Base-by-base conservation (phyloP, 2,329 filamentous ascomycete genomes). In the Incumbomyces delicatus region DNA sequence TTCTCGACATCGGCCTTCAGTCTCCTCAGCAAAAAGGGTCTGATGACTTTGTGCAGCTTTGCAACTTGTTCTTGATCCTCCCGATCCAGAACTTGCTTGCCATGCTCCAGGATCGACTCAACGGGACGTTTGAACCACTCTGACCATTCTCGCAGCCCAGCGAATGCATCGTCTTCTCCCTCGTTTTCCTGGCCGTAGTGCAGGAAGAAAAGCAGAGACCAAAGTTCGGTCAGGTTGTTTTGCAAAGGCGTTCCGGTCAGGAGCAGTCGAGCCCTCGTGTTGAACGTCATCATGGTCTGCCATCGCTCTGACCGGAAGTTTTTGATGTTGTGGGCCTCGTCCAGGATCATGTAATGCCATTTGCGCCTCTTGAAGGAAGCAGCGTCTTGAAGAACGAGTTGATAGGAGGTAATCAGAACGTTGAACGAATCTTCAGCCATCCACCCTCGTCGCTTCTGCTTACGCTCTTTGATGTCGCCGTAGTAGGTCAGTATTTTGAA, bases 251-350 rank as follows among this genome's bases (percentile, higher is more conserved):
- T 98, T 48, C 92, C 92, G 0, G 92, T 98, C 10, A 98, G 74
- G 0, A 98, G 70, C 10, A 98, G 76, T 30, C 92, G 80, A 22
- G 89, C 83, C 53, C 84, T 81, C 0, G 92, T 96, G 58, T 94
- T 90, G 69, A 98, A 94, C 0, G 85, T 92, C 17, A 98, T 78
- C 53, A 98, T 76, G 0, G 88, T 90, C 63, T 96, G 92, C 89
- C 92, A 98, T 53, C 90, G 76, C 63, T 95, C 89, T 1, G 90
- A 95, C 60, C 94, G 89, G 73, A 96, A 98, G 66, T 98, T 98
- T 62, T 98, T 96, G 74, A 98, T 98, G 67, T 98, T 96, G 70
- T 98, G 92, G 0, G 94, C 92, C 68, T 98, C 92, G 57, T 98
- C 92, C 1, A 98, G 77, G 53, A 98, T 89, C 78, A 98, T 87